Percentiles rank a stretch among this genome's conserved stretches.
phyloP scores from a whole-genome alignment of 2,329 filamentous ascomycete genomes.

The Claviceps maximensis region DNA sequence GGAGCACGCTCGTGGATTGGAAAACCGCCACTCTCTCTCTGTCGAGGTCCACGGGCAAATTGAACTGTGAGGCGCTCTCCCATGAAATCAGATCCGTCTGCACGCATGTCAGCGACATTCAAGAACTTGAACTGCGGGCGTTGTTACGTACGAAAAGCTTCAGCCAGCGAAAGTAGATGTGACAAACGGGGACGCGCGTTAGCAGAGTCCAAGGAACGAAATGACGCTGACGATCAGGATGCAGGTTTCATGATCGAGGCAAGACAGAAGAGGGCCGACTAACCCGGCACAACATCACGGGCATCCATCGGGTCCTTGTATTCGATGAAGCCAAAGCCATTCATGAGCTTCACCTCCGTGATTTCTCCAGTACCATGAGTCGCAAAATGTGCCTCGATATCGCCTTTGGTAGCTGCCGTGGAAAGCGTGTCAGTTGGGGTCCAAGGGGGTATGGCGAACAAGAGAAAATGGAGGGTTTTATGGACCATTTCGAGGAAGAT shows the following conservation, averaged over 20 bases:
- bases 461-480: slow-evolving; percentile 10
- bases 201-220: slow-evolving; percentile 4
- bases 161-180: slow-evolving; percentile 4
- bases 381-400: slow-evolving; percentile 91
- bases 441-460: slow-evolving; percentile 13
- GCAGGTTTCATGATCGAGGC: neutral
- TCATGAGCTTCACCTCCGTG: slow-evolving; percentile 99
- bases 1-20: slow-evolving; percentile 42
- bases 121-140: neutral
- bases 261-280: slow-evolving; percentile 20
- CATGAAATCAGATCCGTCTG: slow-evolving; percentile 97
- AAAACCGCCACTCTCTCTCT: slow-evolving; percentile 35
- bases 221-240: neutral
- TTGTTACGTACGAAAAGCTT: slow-evolving; percentile 48
- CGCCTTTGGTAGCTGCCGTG: slow-evolving; percentile 78
- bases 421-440: slow-evolving; percentile 30
- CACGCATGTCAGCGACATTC: slow-evolving; percentile 8
- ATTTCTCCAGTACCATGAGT: slow-evolving; percentile 95
- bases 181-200: slow-evolving; percentile 2
- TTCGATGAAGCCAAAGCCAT: slow-evolving; percentile 98
- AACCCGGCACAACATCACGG: slow-evolving; percentile 95
- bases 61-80: slow-evolving; percentile 95
- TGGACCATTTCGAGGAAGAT: slow-evolving; percentile 88
- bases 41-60: slow-evolving; percentile 77
- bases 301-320: slow-evolving; percentile 98